These are phyloP conservation scores for Meyerozyma athensensis DNA, from an alignment of 1,139 yeast genomes.

Conservation along the genomic window DNA sequence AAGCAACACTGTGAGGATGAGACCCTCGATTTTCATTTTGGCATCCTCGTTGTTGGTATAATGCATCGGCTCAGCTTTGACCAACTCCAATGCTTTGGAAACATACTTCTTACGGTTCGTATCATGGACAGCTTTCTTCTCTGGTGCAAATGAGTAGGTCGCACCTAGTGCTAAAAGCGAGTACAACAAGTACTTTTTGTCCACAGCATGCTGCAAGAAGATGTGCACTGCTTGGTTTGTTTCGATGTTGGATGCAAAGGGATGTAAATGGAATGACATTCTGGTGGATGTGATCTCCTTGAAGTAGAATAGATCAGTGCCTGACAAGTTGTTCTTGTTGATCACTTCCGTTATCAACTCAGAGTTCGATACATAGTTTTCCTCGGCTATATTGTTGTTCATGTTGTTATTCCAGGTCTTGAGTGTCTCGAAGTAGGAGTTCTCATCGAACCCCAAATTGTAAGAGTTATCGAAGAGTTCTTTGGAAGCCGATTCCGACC, in stretches of 20 bases:
- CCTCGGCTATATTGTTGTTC: background rate
- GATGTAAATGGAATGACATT: constrained; percentile 10
- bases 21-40: constrained; percentile 15
- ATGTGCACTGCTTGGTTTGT: constrained; percentile 13
- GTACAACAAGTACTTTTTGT: constrained; percentile 13
- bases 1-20: constrained; percentile 14
- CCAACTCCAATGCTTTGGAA: constrained; percentile 13
- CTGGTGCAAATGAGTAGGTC: constrained; percentile 10
- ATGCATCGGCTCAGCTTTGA: constrained; percentile 14
- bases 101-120: constrained; percentile 12
- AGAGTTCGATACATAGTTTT: constrained; percentile 5
- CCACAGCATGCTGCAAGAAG: constrained; percentile 13
- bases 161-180: constrained; percentile 15
- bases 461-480: background rate
- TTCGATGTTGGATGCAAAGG: constrained; percentile 11
- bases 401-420: background rate
- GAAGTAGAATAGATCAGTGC: constrained; percentile 11
- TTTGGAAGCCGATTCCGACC: background rate
- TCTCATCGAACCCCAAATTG: constrained; percentile 1
- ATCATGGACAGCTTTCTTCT: constrained; percentile 11
- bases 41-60: constrained; percentile 11
- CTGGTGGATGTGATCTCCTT: constrained; percentile 10
- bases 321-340: constrained; percentile 9
- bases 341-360: constrained; percentile 10
- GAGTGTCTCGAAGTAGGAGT: background rate